These are phyloP conservation scores for Aspergillus egyptiacus DNA, from an alignment of 495 filamentous ascomycete genomes.

Conservation along the genomic window DNA sequence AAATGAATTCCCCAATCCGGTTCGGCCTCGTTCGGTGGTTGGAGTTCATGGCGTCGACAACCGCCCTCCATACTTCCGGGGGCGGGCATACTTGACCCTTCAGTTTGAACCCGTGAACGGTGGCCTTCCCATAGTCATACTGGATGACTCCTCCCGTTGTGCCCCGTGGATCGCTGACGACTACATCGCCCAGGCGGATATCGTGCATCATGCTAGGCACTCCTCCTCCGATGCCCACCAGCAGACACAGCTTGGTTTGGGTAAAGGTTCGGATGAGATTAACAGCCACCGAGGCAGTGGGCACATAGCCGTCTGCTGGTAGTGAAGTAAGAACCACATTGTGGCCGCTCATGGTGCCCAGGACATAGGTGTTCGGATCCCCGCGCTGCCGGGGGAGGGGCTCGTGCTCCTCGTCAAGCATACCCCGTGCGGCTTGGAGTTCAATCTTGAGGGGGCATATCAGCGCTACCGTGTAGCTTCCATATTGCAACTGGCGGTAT, in stretches of 20 bases:
- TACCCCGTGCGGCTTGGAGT: constrained; percentile 19
- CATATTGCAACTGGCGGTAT: not conserved
- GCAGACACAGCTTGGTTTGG: constrained; percentile 18
- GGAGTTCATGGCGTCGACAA: constrained; percentile 19
- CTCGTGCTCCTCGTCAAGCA: constrained; percentile 28
- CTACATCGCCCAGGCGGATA: constrained; percentile 34
- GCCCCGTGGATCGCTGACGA: constrained; percentile 21
- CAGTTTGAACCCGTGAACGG: constrained; percentile 21
- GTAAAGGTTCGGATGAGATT: constrained; percentile 21
- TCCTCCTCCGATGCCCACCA: constrained; percentile 35
- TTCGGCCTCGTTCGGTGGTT: constrained; percentile 12
- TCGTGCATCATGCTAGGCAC: constrained; percentile 21
- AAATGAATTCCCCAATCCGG: constrained; percentile 4
- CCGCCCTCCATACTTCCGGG: constrained; percentile 23
- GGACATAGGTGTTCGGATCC: constrained; percentile 29
- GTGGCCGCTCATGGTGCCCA: constrained; percentile 25
- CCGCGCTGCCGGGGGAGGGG: constrained; percentile 5
- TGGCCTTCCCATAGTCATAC: constrained; percentile 33
- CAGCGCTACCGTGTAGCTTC: constrained; percentile 26
- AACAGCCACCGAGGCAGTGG: constrained; percentile 20
- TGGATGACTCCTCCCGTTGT: constrained; percentile 24
- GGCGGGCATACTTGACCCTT: constrained; percentile 31
- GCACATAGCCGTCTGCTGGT: constrained; percentile 18
- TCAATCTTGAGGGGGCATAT: constrained; percentile 31
- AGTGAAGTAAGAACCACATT: constrained; percentile 32